These are phyloP conservation scores for Monilinia aucupariae DNA, from an alignment of 2,329 filamentous ascomycete species.

Conservation along the genomic window DNA sequence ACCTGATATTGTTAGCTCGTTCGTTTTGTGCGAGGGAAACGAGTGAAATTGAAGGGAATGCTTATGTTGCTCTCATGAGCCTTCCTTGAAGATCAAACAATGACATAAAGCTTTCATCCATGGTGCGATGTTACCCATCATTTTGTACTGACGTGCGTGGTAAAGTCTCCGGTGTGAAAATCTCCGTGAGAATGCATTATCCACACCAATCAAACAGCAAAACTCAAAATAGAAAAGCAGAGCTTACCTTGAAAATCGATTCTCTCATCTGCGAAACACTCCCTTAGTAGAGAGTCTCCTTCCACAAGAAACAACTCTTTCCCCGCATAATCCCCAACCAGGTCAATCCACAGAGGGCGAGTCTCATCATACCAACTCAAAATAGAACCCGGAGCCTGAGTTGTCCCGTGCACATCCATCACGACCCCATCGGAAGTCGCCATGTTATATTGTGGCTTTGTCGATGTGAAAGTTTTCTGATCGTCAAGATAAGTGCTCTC, in stretches of 20 bases:
- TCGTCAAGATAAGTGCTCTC: not conserved
- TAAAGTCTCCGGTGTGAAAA: not conserved
- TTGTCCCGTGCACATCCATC: conserved; percentile 13
- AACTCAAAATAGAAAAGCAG: not conserved
- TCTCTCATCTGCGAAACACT: conserved; percentile 55
- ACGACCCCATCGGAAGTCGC: conserved; percentile 11
- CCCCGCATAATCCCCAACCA: conserved; percentile 71
- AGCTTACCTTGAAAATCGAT: conserved; percentile 55
- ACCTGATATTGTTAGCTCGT: conserved; percentile 35
- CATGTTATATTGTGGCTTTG: conserved; percentile 11
- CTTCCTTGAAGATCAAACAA: not conserved
- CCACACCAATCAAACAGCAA: not conserved
- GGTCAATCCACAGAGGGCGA: conserved; percentile 49
- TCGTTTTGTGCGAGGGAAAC: not conserved
- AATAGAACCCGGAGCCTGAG: conserved; percentile 24
- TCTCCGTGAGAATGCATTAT: not conserved
- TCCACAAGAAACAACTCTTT: conserved; percentile 68
- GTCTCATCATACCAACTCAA: conserved; percentile 40
- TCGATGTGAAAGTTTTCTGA: conserved; percentile 4
- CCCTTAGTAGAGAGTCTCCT: conserved; percentile 63
- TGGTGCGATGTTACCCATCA: not conserved
- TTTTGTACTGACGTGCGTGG: not conserved
- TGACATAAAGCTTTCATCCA: not conserved
- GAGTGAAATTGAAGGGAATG: too few species aligned
- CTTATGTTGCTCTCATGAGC: not conserved